Conservation (phyloP, 768 basidiomycete species). For the Cyclocybe cylindracea region DNA sequence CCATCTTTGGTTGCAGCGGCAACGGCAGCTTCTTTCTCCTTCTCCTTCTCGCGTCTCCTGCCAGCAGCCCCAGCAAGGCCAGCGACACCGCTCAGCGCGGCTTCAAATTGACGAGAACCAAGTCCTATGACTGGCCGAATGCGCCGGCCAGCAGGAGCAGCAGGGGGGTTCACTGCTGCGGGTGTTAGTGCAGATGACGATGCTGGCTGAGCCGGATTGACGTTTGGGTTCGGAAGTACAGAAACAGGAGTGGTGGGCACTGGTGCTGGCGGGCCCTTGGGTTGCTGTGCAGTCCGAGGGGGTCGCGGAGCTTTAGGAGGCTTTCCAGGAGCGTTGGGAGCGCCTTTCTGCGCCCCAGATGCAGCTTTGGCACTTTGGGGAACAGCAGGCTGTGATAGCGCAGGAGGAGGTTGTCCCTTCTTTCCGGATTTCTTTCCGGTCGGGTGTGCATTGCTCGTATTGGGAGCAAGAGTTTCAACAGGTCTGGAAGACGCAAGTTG, state of each 20-base stretch:
- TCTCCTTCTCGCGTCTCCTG: conserved; percentile 26
- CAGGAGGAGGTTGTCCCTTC: conserved; percentile 18
- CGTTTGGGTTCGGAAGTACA: neutral
- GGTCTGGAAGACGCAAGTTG: conserved; percentile 12
- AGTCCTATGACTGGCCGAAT: conserved; percentile 62
- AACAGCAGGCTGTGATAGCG: conserved; percentile 6
- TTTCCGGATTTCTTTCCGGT: conserved; percentile 26
- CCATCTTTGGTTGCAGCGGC: neutral
- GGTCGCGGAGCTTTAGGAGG: conserved; percentile 14
- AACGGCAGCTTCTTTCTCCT: conserved; percentile 20
- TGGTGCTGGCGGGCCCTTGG: conserved; percentile 9
- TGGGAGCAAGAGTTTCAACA: conserved; percentile 17
- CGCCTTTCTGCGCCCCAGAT: conserved; percentile 1
- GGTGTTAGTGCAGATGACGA: conserved; percentile 6
- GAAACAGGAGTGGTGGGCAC: conserved; percentile 9
- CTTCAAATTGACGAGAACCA: conserved; percentile 70
- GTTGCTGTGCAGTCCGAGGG: conserved; percentile 10
- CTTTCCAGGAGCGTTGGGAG: conserved; percentile 14
- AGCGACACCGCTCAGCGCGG: conserved; percentile 66
- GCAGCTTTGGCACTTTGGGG: conserved; percentile 7
- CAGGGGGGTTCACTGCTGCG: conserved; percentile 16
- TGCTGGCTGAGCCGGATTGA: too few relatives aligned
- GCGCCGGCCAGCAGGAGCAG: conserved; percentile 36
- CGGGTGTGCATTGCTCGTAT: conserved; percentile 7
- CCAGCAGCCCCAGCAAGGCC: conserved; percentile 37